A percentile compares a stretch with the other conserved stretches of the same genome.
Conservation (phyloP, 108 stramenopile species). For the Cyclostephanos tholiformis region DNA sequence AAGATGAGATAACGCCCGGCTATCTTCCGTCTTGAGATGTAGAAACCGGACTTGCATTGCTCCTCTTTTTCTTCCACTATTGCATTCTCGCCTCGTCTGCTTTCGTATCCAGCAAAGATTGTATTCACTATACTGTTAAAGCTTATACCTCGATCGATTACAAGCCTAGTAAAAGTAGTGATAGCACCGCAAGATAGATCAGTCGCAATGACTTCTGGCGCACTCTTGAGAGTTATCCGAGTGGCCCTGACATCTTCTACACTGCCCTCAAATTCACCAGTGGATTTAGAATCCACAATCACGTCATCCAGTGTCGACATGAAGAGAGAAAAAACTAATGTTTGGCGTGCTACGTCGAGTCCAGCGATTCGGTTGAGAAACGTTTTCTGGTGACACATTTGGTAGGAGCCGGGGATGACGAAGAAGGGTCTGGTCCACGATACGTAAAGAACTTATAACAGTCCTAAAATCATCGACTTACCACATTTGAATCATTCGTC, state of each 20-base stretch:
- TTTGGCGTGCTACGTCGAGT: slow-evolving; percentile 54
- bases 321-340: slow-evolving; percentile 63
- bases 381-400: slow-evolving; percentile 12
- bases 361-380: slow-evolving; percentile 72
- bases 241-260: slow-evolving; percentile 69
- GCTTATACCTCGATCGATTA: slow-evolving; percentile 58
- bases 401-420: slow-evolving; percentile 1
- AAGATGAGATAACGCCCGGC: slow-evolving; percentile 50
- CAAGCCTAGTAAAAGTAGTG: slow-evolving; percentile 53
- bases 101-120: slow-evolving; percentile 4
- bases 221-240: slow-evolving; percentile 35
- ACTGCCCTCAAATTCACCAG: slow-evolving; percentile 70
- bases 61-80: slow-evolving; percentile 24
- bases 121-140: slow-evolving; percentile 32
- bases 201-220: slow-evolving; percentile 40
- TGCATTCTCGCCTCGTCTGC: slow-evolving; percentile 10
- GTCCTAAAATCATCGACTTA: not conserved
- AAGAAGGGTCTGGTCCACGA: not conserved
- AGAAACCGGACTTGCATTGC: slow-evolving; percentile 53
- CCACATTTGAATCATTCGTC: slow-evolving; percentile 42
- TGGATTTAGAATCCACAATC: slow-evolving; percentile 56
- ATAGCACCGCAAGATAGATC: slow-evolving; percentile 57
- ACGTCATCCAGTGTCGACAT: slow-evolving; percentile 58
- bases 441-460: not conserved
- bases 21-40: slow-evolving; percentile 47